Percentiles rank a stretch among this genome's conserved stretches.
Conservation (phyloP, 2,329 filamentous ascomycete species). For the Metarhizium album region DNA sequence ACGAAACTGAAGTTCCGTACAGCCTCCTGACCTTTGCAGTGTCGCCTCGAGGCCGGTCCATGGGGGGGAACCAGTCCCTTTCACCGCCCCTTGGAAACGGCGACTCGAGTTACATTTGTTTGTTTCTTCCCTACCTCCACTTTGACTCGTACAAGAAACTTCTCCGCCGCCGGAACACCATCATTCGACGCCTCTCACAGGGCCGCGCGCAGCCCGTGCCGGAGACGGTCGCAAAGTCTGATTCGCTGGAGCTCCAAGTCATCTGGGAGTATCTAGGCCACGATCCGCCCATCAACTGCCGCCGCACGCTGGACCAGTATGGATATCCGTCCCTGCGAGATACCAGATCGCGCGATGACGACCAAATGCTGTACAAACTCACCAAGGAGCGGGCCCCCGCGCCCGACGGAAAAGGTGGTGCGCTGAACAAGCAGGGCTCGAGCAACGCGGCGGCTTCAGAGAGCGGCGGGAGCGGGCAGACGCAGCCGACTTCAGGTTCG, state of each 20-base stretch:
- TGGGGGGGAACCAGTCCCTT: slow-evolving; percentile 17
- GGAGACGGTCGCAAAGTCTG: slow-evolving; percentile 38
- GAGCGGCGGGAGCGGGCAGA: slow-evolving; percentile 15
- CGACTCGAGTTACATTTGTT: slow-evolving; percentile 30
- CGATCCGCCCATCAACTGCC: slow-evolving; percentile 50
- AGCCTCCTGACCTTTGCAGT: slow-evolving; percentile 12
- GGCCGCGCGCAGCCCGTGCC: slow-evolving; percentile 47
- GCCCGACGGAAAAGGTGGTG: slow-evolving; percentile 12
- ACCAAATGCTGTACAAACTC: slow-evolving; percentile 58
- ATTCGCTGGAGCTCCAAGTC: slow-evolving; percentile 46
- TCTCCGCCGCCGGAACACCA: slow-evolving; percentile 43
- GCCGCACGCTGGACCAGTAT: slow-evolving; percentile 53
- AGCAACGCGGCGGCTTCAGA: slow-evolving; percentile 17
- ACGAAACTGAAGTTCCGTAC: neutral
- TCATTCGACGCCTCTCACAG: slow-evolving; percentile 39
- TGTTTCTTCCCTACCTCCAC: slow-evolving; percentile 50
- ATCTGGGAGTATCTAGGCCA: slow-evolving; percentile 53
- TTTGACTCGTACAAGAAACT: slow-evolving; percentile 53
- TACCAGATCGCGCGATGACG: slow-evolving; percentile 49
- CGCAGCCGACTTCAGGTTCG: too few relatives aligned
- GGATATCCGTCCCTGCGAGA: slow-evolving; percentile 51
- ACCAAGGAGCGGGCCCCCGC: slow-evolving; percentile 35
- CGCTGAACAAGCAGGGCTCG: slow-evolving; percentile 19
- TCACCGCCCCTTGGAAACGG: slow-evolving; percentile 15
- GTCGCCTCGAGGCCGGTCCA: slow-evolving; percentile 24